Percentiles rank a stretch among this genome's conserved stretches.
phyloP scores from a whole-genome alignment of 768 basidiomycete genomes.

The Cubamyces sp. region DNA sequence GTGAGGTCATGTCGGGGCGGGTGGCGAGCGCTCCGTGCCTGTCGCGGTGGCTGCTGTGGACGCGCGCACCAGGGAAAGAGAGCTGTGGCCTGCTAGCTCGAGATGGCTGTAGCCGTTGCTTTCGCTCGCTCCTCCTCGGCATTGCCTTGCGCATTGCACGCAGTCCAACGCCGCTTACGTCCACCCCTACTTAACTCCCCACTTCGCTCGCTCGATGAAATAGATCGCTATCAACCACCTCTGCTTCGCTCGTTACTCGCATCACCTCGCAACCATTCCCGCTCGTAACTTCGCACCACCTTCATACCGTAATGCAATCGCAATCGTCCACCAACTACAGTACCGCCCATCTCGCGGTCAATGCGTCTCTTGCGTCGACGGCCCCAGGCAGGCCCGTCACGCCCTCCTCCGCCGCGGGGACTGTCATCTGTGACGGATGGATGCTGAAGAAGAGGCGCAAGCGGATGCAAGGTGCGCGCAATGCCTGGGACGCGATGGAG shows the following conservation, averaged over 20 bases:
- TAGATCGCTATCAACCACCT: slow-evolving; percentile 3
- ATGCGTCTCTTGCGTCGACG: slow-evolving; percentile 20
- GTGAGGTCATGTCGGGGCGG: slow-evolving; percentile 16
- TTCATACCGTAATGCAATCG: slow-evolving; percentile 12
- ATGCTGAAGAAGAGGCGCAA: slow-evolving; percentile 85
- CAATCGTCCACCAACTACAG: not conserved
- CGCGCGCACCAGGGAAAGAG: not conserved
- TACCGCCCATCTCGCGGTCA: slow-evolving; percentile 14
- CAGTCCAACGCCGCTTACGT: slow-evolving; percentile 1
- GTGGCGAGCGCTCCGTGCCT: slow-evolving; percentile 13
- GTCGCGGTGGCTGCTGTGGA: not conserved
- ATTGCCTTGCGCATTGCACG: not conserved
- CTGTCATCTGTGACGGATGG: slow-evolving; percentile 70
- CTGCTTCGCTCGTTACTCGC: slow-evolving; percentile 15
- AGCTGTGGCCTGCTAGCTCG: not conserved
- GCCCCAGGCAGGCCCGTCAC: slow-evolving; percentile 21
- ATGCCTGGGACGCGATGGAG: not conserved
- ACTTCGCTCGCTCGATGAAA: slow-evolving; percentile 6
- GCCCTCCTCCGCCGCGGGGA: slow-evolving; percentile 5
- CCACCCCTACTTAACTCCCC: slow-evolving; percentile 5
- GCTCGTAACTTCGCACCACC: not conserved
- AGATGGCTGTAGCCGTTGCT: slow-evolving; percentile 4
- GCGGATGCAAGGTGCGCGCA: slow-evolving; percentile 76
- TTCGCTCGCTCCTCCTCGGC: not conserved
- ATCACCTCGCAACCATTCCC: not conserved